Evolutionary conservation across 2,329 filamentous ascomycete genomes (phyloP), one percentile per base, ranked within the genome.

Genomic region (Ascochyta clinopodiicola): DNA sequence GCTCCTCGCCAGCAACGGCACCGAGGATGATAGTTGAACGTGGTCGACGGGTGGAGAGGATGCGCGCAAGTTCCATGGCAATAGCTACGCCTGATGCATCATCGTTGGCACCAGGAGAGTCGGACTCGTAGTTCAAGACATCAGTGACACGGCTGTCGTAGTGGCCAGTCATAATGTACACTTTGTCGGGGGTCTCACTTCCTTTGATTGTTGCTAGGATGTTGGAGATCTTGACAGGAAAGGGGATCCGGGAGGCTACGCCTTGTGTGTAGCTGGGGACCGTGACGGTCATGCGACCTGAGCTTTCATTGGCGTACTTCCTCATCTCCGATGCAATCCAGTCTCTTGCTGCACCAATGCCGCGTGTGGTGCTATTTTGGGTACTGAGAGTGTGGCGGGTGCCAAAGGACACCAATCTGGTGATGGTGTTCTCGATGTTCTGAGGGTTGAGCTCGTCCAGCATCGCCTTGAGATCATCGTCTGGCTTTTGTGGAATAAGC

Each of bases 1-100:
- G 84, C 59, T 86, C 84, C 68, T 86, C 84, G 13, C 82, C 84
- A 1, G 84, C 81, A 2, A 84, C 81, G 3, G 84, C 82, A 3
- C 77, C 82, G 46, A 86, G 84, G 40, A 84, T 80, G 58, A 86
- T 81, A 1, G 82, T 85, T 0, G 82, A 79, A 50, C 76, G 76
- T 0, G 81, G 82, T 32, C 76, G 68, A 10, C 74, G 75, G 39
- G 74, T 80, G 0, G 83, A 79, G 55, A 83, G 75, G 38, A 85
- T 74, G 10, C 83, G 77, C 2, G 83, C 82, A 36, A 86, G 75
- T 69, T 86, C 84, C 63, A 86, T 78, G 0, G 81, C 79, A 21
- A 86, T 72, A 1, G 82, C 81, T 12, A 84, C 81, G 2, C 83
- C 83, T 6, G 79, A 82, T 0, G 81, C 84, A 63, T 86, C 83